Conservation (phyloP, 2,329 filamentous ascomycete species). For the Elsinoe arachidis region DNA sequence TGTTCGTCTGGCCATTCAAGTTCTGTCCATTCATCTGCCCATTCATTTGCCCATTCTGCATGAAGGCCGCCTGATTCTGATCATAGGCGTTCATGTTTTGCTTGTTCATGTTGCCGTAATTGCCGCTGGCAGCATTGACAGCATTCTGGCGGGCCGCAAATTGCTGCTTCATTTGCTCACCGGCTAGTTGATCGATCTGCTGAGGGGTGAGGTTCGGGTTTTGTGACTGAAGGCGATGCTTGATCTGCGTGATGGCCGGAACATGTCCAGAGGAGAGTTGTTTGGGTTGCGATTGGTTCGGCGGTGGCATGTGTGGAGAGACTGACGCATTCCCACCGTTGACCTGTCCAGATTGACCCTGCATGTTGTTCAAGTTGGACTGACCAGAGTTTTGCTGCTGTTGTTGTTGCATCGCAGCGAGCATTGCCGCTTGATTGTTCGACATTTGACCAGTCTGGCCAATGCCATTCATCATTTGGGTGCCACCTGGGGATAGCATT, state of each 20-base stretch:
- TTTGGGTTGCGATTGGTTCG: constrained; percentile 34
- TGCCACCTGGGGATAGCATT: constrained; percentile 2
- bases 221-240: constrained; percentile 43
- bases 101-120: constrained; percentile 17
- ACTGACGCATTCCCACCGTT: constrained; percentile 23
- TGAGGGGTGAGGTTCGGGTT: constrained; percentile 46
- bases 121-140: constrained; percentile 31
- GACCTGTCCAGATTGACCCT: constrained; percentile 15
- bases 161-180: constrained; percentile 37
- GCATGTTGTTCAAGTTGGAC: constrained; percentile 15
- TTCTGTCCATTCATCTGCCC: constrained; percentile 12
- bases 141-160: constrained; percentile 25
- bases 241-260: constrained; percentile 46
- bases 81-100: constrained; percentile 10
- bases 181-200: constrained; percentile 46
- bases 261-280: constrained; percentile 46
- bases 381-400: constrained; percentile 15
- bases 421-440: constrained; percentile 10
- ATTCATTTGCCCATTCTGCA: constrained; percentile 12
- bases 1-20: constrained; percentile 8
- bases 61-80: constrained; percentile 16
- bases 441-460: constrained; percentile 1
- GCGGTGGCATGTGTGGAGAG: constrained; percentile 31
- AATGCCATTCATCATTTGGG: constrained; percentile 8
- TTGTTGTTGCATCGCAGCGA: constrained; percentile 11